phyloP scores from a whole-genome alignment of 495 filamentous ascomycete genomes.

The Aspergillus baeticus region DNA sequence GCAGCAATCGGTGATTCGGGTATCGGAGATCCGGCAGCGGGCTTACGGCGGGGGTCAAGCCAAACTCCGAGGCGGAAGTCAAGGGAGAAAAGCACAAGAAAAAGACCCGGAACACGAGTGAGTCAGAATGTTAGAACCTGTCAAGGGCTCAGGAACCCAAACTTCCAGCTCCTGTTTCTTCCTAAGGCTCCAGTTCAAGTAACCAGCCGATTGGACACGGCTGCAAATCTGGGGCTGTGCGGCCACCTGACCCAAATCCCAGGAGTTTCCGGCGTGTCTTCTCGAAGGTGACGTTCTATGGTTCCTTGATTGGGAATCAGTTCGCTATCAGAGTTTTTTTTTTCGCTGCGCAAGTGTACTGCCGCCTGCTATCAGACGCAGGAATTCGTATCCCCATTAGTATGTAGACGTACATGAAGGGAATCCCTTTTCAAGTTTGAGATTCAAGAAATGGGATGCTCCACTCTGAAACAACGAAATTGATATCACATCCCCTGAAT shows the following conservation, averaged over 20 bases:
- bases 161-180: conserved; percentile 20
- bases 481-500: conserved; percentile 3
- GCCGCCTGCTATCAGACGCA: background rate
- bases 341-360: background rate
- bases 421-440: background rate
- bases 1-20: conserved; percentile 18
- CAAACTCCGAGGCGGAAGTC: conserved; percentile 21
- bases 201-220: conserved; percentile 17
- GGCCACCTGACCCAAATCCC: conserved; percentile 18
- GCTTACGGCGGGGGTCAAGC: conserved; percentile 1
- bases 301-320: conserved; percentile 11
- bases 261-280: conserved; percentile 2
- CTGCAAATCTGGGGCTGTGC: conserved; percentile 16
- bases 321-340: background rate
- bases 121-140: conserved; percentile 12
- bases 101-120: conserved; percentile 25
- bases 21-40: conserved; percentile 16
- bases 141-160: conserved; percentile 6
- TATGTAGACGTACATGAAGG: background rate
- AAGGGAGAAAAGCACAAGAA: conserved; percentile 20
- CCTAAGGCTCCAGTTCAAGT: conserved; percentile 17
- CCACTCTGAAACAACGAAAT: conserved; percentile 1
- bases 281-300: conserved; percentile 10
- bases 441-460: background rate
- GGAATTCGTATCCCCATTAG: background rate